Base-by-base conservation (phyloP, 148 eudicot genomes). In the Drosera capensis region DNA sequence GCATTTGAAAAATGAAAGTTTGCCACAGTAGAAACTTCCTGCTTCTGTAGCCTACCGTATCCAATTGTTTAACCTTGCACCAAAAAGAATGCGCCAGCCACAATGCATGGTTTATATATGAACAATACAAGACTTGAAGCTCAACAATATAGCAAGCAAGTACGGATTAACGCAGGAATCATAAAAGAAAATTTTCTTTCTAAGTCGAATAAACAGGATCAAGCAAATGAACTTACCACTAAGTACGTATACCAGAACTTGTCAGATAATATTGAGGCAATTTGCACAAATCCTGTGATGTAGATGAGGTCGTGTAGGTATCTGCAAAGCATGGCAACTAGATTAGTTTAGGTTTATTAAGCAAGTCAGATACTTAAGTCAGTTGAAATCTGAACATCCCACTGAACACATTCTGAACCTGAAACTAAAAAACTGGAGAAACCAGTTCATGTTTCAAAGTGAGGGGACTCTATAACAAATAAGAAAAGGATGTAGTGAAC, bases 271-370 rank as follows among this genome's bases (percentile, higher is more conserved):
- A 80, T 73, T 41, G 94, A 77, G 20, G 71, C 47, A 23, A 88
- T 59, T 65, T 88, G 97, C 40, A 78, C 85, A 18, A 84, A 88
- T 50, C 83, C 59, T 28, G 95, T 84, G 51, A 88, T 68, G 64
- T 88, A 88, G 59, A 88, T 88, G 35, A 88, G 39, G 59, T 88
- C 97, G 68, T 88, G 97, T 44, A 80, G 67, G 63, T 88, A 84
- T 70, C 95, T 88, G 84, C 66, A 75, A 63, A 2, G 56, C 29
- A 51, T 20, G 43, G 43, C 17, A 25, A 42, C 30, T 2, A 47
- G 36, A 20, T 25, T 64, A n/a, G 22, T 14, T 30, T 31, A 13
- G 19, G 26, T n/a, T 34, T 42, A 23, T 2, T 39, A 16, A 14
- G 35, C 18, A 18, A 17, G 17, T 28, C 19, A 7, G 18, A 15